Evolutionary conservation across 2,329 filamentous ascomycete species (phyloP).

Genomic region (Rutstroemia sp.): DNA sequence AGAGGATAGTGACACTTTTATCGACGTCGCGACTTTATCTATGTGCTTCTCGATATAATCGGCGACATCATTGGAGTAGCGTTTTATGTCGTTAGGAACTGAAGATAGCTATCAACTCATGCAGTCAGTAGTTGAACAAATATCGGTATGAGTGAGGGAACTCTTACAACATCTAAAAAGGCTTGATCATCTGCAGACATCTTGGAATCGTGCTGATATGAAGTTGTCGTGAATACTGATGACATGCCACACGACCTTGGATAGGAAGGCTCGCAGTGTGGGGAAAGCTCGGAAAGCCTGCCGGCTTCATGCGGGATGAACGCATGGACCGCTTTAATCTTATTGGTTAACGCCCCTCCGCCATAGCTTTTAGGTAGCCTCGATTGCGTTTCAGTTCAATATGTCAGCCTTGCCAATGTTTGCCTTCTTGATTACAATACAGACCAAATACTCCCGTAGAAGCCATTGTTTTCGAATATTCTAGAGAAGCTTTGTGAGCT

Average conservation of each 20-base stretch:
- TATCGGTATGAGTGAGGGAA: not conserved
- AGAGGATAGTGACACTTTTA: conserved; percentile 62
- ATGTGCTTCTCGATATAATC: conserved; percentile 76
- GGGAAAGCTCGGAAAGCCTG: not conserved
- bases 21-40: conserved; percentile 62
- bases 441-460: not conserved
- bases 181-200: conserved; percentile 79
- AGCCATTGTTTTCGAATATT: not conserved
- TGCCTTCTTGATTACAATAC: not conserved
- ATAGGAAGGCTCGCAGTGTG: conserved; percentile 2
- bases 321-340: too few species aligned
- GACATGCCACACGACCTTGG: too few species aligned
- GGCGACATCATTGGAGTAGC: conserved; percentile 66
- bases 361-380: not conserved
- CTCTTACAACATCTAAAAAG: conserved; percentile 66
- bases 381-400: not conserved
- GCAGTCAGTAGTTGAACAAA: conserved; percentile 1
- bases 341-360: too few species aligned
- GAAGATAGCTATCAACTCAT: conserved; percentile 40
- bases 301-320: too few species aligned
- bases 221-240: not conserved
- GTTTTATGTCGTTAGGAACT: conserved; percentile 58
- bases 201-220: conserved; percentile 25
- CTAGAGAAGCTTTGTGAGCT: not conserved
- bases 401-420: conserved; percentile 1